Evolutionary conservation across 371 early-diverging fungal species (phyloP).

Genomic region (Entomophthora muscae): DNA sequence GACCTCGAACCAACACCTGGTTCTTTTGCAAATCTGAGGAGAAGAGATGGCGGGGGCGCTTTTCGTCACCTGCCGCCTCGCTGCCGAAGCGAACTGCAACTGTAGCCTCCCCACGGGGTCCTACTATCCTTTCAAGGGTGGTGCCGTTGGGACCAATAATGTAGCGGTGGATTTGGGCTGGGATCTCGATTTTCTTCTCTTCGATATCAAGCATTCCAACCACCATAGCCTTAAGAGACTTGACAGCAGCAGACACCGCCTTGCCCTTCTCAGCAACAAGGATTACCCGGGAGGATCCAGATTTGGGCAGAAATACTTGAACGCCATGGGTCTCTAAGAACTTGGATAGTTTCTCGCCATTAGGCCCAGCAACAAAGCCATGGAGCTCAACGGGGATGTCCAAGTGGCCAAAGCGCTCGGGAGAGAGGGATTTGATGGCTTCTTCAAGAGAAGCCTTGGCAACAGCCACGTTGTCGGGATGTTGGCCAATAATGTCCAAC

Average conservation of each 20-base stretch:
- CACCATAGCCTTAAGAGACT: neutral
- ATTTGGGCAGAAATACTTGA: constrained; percentile 48
- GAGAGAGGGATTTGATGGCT: constrained; percentile 18
- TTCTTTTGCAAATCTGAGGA: constrained; percentile 9
- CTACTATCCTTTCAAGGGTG: constrained; percentile 56
- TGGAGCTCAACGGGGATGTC: constrained; percentile 62
- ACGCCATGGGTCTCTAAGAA: constrained; percentile 35
- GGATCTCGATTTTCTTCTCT: constrained; percentile 37
- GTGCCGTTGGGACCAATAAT: constrained; percentile 69
- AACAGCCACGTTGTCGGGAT: constrained; percentile 25
- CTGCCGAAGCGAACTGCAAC: constrained; percentile 50
- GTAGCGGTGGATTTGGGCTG: constrained; percentile 81
- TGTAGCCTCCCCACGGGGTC: neutral
- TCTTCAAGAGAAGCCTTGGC: constrained; percentile 25
- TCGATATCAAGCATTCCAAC: neutral
- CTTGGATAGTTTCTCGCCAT: constrained; percentile 47
- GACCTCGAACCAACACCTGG: constrained; percentile 62
- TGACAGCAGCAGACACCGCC: neutral
- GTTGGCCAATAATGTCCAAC: constrained; percentile 32
- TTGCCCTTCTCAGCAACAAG: constrained; percentile 20
- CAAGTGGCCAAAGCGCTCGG: constrained; percentile 34
- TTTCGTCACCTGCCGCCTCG: constrained; percentile 18
- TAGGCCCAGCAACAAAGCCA: constrained; percentile 54
- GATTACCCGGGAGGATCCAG: constrained; percentile 35
- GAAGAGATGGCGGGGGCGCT: neutral